Evolutionary conservation across 2,329 filamentous ascomycete species (phyloP).

Genomic region (Arthrobotrys entomopaga): DNA sequence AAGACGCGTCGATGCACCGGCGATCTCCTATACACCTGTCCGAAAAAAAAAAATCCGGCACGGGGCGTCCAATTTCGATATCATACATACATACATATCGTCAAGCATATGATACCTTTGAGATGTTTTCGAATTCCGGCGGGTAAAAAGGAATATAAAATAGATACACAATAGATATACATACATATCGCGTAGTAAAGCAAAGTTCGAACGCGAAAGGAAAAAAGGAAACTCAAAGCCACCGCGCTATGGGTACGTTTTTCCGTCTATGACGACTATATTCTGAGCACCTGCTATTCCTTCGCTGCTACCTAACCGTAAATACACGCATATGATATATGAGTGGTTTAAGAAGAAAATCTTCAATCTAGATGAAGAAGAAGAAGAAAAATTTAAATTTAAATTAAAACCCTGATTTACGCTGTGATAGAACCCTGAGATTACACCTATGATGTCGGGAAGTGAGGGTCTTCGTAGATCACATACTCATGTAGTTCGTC

Average conservation of each 20-base stretch:
- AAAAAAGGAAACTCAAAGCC: neutral
- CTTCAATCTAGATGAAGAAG: too few species aligned
- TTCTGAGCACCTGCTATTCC: neutral
- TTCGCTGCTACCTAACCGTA: neutral
- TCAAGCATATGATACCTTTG: too few species aligned
- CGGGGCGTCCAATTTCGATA: too few species aligned
- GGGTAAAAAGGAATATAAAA: too few species aligned
- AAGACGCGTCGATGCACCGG: too few species aligned
- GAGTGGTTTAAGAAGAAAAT: neutral
- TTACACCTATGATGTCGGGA: slow-evolving; percentile 1
- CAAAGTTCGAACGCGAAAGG: neutral
- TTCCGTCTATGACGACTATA: neutral
- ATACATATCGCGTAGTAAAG: neutral
- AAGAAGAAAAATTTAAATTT: too few species aligned
- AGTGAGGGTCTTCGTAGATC: slow-evolving; percentile 1
- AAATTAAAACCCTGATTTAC: too few species aligned
- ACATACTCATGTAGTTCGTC: neutral
- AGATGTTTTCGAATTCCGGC: too few species aligned
- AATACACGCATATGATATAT: neutral
- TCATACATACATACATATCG: too few species aligned
- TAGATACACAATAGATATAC: neutral
- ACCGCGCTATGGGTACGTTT: neutral
- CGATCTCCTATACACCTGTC: too few species aligned
- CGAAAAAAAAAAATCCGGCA: too few species aligned
- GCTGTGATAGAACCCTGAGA: too few species aligned